A percentile compares a stretch with the other conserved stretches of the same genome.
Conservation (phyloP, 495 filamentous ascomycete species). For the Penicillium subrubescens region DNA sequence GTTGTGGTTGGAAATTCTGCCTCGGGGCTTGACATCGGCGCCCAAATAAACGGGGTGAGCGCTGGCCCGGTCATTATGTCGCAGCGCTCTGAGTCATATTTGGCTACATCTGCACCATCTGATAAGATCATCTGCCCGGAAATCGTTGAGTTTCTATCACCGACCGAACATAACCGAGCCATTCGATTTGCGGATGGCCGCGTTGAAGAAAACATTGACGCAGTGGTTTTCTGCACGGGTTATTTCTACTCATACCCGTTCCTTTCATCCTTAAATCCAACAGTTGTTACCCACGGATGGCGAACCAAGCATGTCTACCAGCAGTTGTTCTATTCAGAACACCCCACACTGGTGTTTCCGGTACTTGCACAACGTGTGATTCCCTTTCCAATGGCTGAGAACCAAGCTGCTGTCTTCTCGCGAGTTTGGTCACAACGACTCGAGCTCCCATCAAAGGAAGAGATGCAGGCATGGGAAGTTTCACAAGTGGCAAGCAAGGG, state of each 20-base stretch:
- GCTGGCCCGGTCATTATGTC: conserved; percentile 56
- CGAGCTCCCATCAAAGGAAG: conserved; percentile 56
- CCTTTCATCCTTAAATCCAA: conserved; percentile 57
- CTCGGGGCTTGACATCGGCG: conserved; percentile 78
- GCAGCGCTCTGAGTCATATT: conserved; percentile 46
- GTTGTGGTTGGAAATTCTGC: conserved; percentile 78
- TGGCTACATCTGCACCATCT: conserved; percentile 25
- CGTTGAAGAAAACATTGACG: conserved; percentile 51
- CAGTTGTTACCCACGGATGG: conserved; percentile 67
- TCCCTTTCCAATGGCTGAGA: conserved; percentile 78
- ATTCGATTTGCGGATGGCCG: conserved; percentile 56
- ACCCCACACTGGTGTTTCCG: conserved; percentile 79
- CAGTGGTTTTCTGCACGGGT: conserved; percentile 62
- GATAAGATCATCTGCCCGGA: conserved; percentile 58
- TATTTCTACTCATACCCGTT: conserved; percentile 61
- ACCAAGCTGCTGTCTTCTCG: conserved; percentile 76
- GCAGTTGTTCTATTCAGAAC: conserved; percentile 73
- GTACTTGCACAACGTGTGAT: conserved; percentile 77
- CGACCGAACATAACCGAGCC: conserved; percentile 39
- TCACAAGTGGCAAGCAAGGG: conserved; percentile 43
- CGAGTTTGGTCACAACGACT: conserved; percentile 73
- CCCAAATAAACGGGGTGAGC: conserved; percentile 64
- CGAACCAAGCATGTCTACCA: conserved; percentile 69
- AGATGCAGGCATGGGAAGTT: conserved; percentile 70
- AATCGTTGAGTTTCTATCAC: conserved; percentile 59